phyloP scores from a whole-genome alignment of 2,329 filamentous ascomycete genomes.

The Fusarium hainanense region DNA sequence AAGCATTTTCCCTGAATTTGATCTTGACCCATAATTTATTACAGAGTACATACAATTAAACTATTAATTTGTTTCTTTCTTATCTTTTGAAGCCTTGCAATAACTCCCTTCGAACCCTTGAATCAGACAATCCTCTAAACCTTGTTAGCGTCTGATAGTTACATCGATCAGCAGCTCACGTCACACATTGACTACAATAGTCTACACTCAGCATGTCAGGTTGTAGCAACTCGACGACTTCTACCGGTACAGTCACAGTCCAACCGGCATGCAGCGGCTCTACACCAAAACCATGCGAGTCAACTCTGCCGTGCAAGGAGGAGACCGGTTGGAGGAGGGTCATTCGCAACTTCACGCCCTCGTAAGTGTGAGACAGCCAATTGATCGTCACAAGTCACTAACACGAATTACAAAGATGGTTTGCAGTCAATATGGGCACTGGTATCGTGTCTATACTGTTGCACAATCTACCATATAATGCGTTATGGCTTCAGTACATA shows the following conservation, averaged over 20 bases:
- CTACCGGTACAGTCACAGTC: conserved; percentile 7
- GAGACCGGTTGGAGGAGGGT: conserved; percentile 58
- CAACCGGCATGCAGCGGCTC: conserved; percentile 16
- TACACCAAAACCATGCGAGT: conserved; percentile 24
- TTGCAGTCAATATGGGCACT: conserved; percentile 73
- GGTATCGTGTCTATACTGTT: conserved; percentile 74
- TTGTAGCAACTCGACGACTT: conserved; percentile 15
- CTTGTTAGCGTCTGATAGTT: conserved; percentile 22
- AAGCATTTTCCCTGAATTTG: neutral
- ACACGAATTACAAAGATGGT: conserved; percentile 59
- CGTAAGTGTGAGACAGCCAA: conserved; percentile 52
- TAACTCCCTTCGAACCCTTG: neutral
- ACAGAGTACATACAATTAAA: neutral
- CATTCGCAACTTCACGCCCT: conserved; percentile 65
- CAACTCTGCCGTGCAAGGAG: conserved; percentile 47
- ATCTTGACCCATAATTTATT: neutral
- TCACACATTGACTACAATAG: conserved; percentile 6
- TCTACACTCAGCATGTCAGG: conserved; percentile 31
- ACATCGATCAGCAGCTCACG: conserved; percentile 28
- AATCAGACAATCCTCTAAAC: conserved; percentile 2
- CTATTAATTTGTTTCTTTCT: neutral
- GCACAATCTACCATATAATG: conserved; percentile 70
- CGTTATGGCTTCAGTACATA: conserved; percentile 66
- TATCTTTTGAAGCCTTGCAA: neutral
- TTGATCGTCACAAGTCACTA: neutral